These are phyloP conservation scores for Achaetomiella virescens DNA, from an alignment of 495 filamentous ascomycete species.

Conservation along the genomic window DNA sequence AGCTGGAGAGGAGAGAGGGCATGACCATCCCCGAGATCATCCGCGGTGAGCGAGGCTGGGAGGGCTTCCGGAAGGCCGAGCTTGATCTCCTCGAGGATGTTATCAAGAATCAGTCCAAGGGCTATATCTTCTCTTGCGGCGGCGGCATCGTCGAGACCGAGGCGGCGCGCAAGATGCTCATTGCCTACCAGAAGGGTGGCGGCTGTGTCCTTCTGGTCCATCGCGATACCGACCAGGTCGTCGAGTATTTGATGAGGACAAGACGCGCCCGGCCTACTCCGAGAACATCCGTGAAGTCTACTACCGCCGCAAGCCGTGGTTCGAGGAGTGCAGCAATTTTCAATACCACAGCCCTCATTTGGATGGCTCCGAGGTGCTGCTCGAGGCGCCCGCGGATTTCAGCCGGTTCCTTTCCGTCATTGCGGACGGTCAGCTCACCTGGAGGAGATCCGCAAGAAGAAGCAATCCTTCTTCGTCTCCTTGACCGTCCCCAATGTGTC, in stretches of 20 bases:
- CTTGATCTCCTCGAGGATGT: conserved; percentile 63
- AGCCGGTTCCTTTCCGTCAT: conserved; percentile 68
- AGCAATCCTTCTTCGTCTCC: conserved; percentile 86
- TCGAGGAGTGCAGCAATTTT: conserved; percentile 88
- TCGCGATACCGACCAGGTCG: conserved; percentile 78
- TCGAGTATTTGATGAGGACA: conserved; percentile 88
- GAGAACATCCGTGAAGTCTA: conserved; percentile 93
- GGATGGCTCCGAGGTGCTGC: conserved; percentile 50
- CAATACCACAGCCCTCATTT: conserved; percentile 78
- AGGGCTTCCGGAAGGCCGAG: conserved; percentile 79
- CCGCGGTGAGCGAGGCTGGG: conserved; percentile 67
- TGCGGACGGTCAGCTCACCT: conserved; percentile 61
- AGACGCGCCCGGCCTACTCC: conserved; percentile 85
- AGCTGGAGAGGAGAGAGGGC: conserved; percentile 66
- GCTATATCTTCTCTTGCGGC: conserved; percentile 86
- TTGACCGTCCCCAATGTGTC: conserved; percentile 73
- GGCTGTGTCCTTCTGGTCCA: conserved; percentile 88
- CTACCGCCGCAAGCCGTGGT: conserved; percentile 86
- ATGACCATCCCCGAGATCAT: conserved; percentile 84
- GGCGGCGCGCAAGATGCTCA: conserved; percentile 70
- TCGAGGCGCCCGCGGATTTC: conserved; percentile 70
- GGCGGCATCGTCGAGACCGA: conserved; percentile 88
- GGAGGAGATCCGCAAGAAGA: conserved; percentile 58
- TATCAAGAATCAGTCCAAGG: conserved; percentile 65
- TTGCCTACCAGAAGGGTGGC: conserved; percentile 66